Evolutionary conservation across 129 eudicot genomes (phyloP), one percentile per base, ranked within the genome.

Genomic region (Artemisia argyi): DNA sequence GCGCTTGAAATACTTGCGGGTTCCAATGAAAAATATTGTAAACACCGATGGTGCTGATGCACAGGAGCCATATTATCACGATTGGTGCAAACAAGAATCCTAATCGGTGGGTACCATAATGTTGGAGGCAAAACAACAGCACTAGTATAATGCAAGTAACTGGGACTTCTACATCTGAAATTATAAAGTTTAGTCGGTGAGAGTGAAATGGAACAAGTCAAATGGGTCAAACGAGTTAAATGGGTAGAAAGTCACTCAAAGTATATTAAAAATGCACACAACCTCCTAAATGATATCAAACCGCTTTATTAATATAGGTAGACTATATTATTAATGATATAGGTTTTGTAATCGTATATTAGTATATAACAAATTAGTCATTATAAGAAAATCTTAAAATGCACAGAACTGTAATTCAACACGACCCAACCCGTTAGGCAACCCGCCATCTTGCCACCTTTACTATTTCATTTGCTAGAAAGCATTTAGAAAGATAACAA

Each of bases 1-100:
- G 84, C 1, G 97, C 97, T 81, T 79, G 78, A 79, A 78, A 85
- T 63, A 90, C 95, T 18, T 74, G 83, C 2, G 97, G 97, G 62
- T 90, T 90, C 97, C 97, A 90, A 75, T 79, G 75, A 61, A 87
- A 73, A 63, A 90, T 87, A 73, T 90, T 90, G 89, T 90, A 90
- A 51, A 90, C 60, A 42, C 97, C 97, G 28, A 90, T 90, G 54
- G 91, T 55, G 79, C 97, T 90, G 57, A 90, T 90, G 84, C 97
- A 90, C 57, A 85, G 71, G 61, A 90, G 91, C 97, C 97, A 90
- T 1, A 82, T 65, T 67, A 90, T 78, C 63, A 90, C 91, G 15
- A 90, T 74, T 2, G 97, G 97, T 2, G 97, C 97, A 59, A 87
- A 90, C 55, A 90, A 73, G 71, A 87, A 87, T 61, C 97, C 97